Evolutionary conservation across 805 yeast genomes (phyloP).

Genomic region (Pichia membranifaciens): DNA sequence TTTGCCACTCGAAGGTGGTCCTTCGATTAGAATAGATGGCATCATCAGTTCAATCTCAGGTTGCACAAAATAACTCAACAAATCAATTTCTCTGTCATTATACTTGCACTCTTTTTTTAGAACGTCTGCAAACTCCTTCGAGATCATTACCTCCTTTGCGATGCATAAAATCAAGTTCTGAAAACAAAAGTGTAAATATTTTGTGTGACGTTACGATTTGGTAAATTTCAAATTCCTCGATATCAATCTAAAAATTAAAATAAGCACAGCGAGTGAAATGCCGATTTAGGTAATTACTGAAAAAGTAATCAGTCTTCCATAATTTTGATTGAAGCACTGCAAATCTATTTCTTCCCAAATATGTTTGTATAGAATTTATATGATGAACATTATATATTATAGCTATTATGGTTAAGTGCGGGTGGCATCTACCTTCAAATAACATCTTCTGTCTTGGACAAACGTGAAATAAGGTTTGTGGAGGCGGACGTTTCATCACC

Average conservation of each 20-base stretch:
- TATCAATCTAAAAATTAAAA: too few species aligned
- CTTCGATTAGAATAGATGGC: conserved; percentile 40
- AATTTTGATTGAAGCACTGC: too few species aligned
- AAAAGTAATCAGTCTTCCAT: too few species aligned
- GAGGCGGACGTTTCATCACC: neutral
- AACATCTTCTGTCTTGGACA: neutral
- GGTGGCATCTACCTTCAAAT: neutral
- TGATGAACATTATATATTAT: neutral
- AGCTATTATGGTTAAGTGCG: neutral
- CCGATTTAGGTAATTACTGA: too few species aligned
- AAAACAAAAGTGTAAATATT: too few species aligned
- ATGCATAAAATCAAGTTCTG: too few species aligned
- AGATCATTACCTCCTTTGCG: conserved; percentile 8
- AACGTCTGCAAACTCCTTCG: neutral
- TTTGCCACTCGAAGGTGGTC: conserved; percentile 46
- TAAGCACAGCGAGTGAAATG: too few species aligned
- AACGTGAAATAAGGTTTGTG: neutral
- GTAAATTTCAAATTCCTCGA: too few species aligned
- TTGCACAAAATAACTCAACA: conserved; percentile 33
- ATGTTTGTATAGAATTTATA: too few species aligned
- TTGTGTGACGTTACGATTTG: too few species aligned
- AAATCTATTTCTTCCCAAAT: too few species aligned
- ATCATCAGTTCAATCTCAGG: conserved; percentile 26
- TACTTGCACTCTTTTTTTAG: conserved; percentile 14
- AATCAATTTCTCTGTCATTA: conserved; percentile 32